phyloP scores from a whole-genome alignment of 169 alveolate species.

The Plasmodium gallinaceum region DNA sequence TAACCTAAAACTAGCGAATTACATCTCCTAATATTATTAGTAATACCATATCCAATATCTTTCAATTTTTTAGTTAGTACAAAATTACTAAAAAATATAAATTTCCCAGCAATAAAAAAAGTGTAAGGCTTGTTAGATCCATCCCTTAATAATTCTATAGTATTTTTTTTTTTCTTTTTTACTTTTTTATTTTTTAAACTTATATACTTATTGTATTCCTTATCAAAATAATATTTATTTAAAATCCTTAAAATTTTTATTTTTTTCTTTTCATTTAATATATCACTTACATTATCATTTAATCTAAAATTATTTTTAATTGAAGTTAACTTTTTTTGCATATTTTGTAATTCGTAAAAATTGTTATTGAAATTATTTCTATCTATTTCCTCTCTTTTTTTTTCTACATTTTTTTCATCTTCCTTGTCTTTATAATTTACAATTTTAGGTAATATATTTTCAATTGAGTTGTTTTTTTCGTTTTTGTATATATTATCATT shows the following conservation, averaged over 20 bases:
- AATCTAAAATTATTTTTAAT: constrained; percentile 27
- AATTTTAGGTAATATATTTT: not conserved
- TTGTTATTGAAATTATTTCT: constrained; percentile 1
- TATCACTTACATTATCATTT: constrained; percentile 44
- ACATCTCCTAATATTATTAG: constrained; percentile 35
- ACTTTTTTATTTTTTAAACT: not conserved
- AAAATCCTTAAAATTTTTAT: constrained; percentile 28
- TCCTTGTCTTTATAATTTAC: not conserved
- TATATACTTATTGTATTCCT: constrained; percentile 30
- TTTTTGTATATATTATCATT: too few relatives aligned
- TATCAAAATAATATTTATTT: constrained; percentile 49
- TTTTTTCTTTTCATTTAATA: constrained; percentile 32
- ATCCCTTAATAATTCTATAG: constrained; percentile 25
- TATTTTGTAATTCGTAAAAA: constrained; percentile 8
- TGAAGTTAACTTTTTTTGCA: constrained; percentile 35
- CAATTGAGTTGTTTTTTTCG: too few relatives aligned
- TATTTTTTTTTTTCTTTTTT: not conserved
- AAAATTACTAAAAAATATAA: constrained; percentile 32
- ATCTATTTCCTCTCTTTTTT: not conserved
- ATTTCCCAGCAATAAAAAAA: constrained; percentile 41
- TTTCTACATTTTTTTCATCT: not conserved
- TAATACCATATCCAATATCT: constrained; percentile 37
- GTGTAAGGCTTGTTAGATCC: constrained; percentile 33
- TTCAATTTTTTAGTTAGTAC: constrained; percentile 22
- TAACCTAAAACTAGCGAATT: constrained; percentile 41